Base-by-base conservation (phyloP, 768 basidiomycete species). In the Hypholoma sublateritium region DNA sequence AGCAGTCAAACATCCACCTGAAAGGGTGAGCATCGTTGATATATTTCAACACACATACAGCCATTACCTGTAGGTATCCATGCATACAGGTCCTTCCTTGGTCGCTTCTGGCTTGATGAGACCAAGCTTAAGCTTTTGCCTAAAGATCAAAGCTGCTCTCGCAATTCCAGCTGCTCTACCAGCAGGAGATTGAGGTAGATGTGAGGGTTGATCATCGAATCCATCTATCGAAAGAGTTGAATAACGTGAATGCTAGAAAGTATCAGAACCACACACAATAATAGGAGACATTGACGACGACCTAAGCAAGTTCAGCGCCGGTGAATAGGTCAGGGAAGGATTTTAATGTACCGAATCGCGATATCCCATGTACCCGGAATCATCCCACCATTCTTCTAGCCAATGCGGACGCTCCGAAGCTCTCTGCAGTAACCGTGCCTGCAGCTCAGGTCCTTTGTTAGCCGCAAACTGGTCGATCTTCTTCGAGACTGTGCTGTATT, bases 311-410 rank as follows among this genome's bases (percentile, higher is more conserved):
- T 14, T 46, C 22, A 49, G 28, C 28, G 28, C 28, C 9, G 5
- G 21, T 42, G 13, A 58, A 16, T 16, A 21, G 14, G 36, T 24
- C 2, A 44, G 59, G 57, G 3, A 35, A 36, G 51, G 9, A 0
- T 16, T 28, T 52, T 9, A n/a, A 66, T 85, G 51, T 62, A 91
- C 91, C 49, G 92, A 87, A 63, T 95, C 95, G 51, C 95, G 77
- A 69, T 95, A 98, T 4, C 84, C 80, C 64, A 95, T 78, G 66
- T 97, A 98, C 0, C 77, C 91, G 14, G 67, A 70, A 61, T 92
- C 87, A 68, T 98, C 94, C 95, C 95, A 98, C 93, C 95, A 97
- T 56, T 91, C 83, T 63, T 93, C 91, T 22, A 98, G 76, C 95
- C 95, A 98, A 64, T 93, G 89, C 36, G 79, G 76, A 44, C 75